phyloP scores from a whole-genome alignment of 2,329 filamentous ascomycete genomes.

The Fusarium begoniae region DNA sequence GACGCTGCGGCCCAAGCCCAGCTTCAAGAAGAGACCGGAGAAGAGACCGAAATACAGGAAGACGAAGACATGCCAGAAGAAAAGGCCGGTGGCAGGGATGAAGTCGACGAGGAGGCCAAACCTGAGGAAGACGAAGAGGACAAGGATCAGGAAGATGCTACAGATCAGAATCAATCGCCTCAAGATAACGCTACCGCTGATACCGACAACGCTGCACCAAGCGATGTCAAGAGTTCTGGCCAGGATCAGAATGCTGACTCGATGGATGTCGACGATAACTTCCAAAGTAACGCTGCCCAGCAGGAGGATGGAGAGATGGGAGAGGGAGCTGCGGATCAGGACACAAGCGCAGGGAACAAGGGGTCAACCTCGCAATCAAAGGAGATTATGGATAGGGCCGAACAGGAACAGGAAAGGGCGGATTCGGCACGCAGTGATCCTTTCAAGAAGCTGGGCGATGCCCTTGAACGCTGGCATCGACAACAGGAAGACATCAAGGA shows the following conservation, averaged over 20 bases:
- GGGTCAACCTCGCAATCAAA: slow-evolving; percentile 62
- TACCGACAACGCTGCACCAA: slow-evolving; percentile 70
- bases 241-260: slow-evolving; percentile 72
- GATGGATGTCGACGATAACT: slow-evolving; percentile 69
- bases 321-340: slow-evolving; percentile 70
- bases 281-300: slow-evolving; percentile 68
- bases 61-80: slow-evolving; percentile 64
- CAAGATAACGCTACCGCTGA: slow-evolving; percentile 62
- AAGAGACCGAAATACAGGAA: slow-evolving; percentile 66
- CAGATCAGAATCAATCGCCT: slow-evolving; percentile 48
- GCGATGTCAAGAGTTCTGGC: slow-evolving; percentile 70
- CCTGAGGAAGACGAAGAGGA: slow-evolving; percentile 62
- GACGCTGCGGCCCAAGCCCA: slow-evolving; percentile 51
- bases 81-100: slow-evolving; percentile 48
- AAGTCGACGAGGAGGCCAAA: slow-evolving; percentile 57
- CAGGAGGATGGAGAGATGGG: slow-evolving; percentile 73
- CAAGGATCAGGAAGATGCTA: slow-evolving; percentile 63
- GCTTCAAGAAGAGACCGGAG: slow-evolving; percentile 49
- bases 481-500: slow-evolving; percentile 85
- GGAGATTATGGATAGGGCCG: slow-evolving; percentile 58
- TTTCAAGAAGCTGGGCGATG: slow-evolving; percentile 94
- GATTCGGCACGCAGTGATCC: slow-evolving; percentile 67
- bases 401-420: slow-evolving; percentile 51
- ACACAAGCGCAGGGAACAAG: slow-evolving; percentile 70
- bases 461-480: slow-evolving; percentile 90